Evolutionary conservation across 768 basidiomycete genomes (phyloP), one percentile per base, ranked within the genome.

Genomic region (Dentipellis sp.): DNA sequence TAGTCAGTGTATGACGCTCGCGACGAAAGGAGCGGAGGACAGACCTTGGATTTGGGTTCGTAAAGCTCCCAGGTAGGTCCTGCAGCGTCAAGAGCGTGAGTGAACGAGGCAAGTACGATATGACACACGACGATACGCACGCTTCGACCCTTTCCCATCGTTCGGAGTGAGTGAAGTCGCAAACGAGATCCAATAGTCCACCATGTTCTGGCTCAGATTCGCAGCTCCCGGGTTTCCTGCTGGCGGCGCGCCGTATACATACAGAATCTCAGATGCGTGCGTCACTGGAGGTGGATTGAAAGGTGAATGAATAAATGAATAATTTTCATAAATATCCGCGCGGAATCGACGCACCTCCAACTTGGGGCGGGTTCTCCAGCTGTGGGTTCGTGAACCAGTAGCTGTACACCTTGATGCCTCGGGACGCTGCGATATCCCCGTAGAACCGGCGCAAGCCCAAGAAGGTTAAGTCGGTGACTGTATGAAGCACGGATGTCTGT

Each of bases 181-280:
- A 53, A 78, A 78, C 0, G 76, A 77, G 17, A 78, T 62, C 76
- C 75, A 77, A 47, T 75, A 76, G 34, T 77, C 73, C 16, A 68
- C 68, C 75, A 76, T 75, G 14, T 59, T 10, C 4, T 51, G 61
- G 46, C 74, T 74, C 1, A 76, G 46, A 36, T 11, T 37, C 0
- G 55, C 16, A 3, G 52, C 54, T n/a, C 37, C 47, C 19, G 46
- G 22, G 37, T 22, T 53, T 48, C 21, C 60, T 35, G 21, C 16
- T n/a, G 22, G 29, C 40, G 37, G 8, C 37, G 47, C 37, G 4
- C 45, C 39, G 40, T 59, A 66, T 21, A 66, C 56, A 37, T 66
- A 67, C 11, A 36, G 22, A 10, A 67, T 40, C 48, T 67, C 65
- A 35, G 52, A 53, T 3, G 45, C 40, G 49, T 67, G 66, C 16